phyloP scores from a whole-genome alignment of 495 filamentous ascomycete species.

The Tetracladium marchalianum region DNA sequence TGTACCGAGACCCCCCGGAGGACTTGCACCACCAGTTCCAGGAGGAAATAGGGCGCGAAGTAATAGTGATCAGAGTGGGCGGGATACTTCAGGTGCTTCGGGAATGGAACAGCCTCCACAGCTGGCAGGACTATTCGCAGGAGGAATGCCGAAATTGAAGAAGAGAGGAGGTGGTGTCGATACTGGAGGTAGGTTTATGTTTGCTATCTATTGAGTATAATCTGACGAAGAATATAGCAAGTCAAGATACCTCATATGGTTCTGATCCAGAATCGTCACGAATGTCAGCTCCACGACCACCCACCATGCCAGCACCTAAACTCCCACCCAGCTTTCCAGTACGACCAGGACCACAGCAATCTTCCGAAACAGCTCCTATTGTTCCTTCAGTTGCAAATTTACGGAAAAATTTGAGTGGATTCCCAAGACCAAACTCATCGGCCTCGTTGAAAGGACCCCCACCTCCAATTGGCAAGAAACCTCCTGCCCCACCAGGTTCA shows the following conservation, averaged over 20 bases:
- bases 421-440: constrained; percentile 41
- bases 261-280: constrained; percentile 66
- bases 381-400: constrained; percentile 49
- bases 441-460: constrained; percentile 40
- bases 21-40: constrained; percentile 71
- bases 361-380: constrained; percentile 31
- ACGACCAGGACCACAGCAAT: constrained; percentile 16
- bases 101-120: constrained; percentile 60
- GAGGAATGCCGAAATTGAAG: constrained; percentile 89
- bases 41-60: constrained; percentile 59
- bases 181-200: constrained; percentile 55
- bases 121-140: constrained; percentile 80
- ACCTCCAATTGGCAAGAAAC: constrained; percentile 55
- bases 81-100: constrained; percentile 24
- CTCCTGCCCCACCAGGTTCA: constrained; percentile 58
- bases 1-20: constrained; percentile 57
- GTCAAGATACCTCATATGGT: constrained; percentile 57
- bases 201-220: not conserved
- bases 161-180: constrained; percentile 79
- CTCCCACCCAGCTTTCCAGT: constrained; percentile 58
- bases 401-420: constrained; percentile 43
- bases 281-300: constrained; percentile 45
- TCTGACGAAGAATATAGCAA: constrained; percentile 40
- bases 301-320: constrained; percentile 49
- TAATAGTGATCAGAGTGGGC: constrained; percentile 60